Evolutionary conservation across 2,329 filamentous ascomycete species (phyloP).

Genomic region (Lasiodiplodia gonubiensis): DNA sequence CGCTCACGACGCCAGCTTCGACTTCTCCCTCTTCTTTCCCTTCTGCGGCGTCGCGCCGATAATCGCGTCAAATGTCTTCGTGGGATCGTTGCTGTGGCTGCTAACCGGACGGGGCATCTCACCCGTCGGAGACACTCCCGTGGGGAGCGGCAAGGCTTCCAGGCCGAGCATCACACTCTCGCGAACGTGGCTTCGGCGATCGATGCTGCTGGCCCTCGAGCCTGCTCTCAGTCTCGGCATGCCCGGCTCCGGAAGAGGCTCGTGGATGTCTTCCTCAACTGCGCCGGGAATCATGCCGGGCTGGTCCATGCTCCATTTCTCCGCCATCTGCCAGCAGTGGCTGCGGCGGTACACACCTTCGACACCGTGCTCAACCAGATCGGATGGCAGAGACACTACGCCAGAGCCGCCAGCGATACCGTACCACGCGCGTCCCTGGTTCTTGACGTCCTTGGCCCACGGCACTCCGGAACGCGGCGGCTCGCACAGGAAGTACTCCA

Average conservation of each 20-base stretch:
- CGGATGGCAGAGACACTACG: conserved; percentile 66
- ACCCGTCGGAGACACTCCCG: conserved; percentile 46
- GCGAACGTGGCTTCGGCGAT: conserved; percentile 33
- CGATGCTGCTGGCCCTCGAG: conserved; percentile 24
- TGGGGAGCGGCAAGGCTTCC: conserved; percentile 54
- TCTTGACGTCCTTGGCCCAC: conserved; percentile 69
- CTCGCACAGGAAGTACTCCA: conserved; percentile 83
- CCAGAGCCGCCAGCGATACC: conserved; percentile 70
- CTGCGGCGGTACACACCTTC: conserved; percentile 72
- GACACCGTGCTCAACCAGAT: conserved; percentile 69
- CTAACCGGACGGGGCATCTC: conserved; percentile 38
- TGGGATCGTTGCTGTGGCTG: conserved; percentile 44
- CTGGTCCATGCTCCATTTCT: conserved; percentile 62
- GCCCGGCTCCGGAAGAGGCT: conserved; percentile 40
- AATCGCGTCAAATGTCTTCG: conserved; percentile 57
- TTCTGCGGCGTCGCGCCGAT: conserved; percentile 19
- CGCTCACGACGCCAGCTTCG: conserved; percentile 20
- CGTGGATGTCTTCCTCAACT: conserved; percentile 41
- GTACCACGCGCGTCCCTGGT: conserved; percentile 71
- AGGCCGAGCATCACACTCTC: conserved; percentile 53
- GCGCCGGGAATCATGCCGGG: conserved; percentile 43
- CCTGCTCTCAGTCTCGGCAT: conserved; percentile 14
- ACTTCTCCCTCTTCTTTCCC: conserved; percentile 27
- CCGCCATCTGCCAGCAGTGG: conserved; percentile 71
- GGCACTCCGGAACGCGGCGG: conserved; percentile 74